phyloP scores from a whole-genome alignment of 2,329 filamentous ascomycete genomes.

The Trichoderma sp. region DNA sequence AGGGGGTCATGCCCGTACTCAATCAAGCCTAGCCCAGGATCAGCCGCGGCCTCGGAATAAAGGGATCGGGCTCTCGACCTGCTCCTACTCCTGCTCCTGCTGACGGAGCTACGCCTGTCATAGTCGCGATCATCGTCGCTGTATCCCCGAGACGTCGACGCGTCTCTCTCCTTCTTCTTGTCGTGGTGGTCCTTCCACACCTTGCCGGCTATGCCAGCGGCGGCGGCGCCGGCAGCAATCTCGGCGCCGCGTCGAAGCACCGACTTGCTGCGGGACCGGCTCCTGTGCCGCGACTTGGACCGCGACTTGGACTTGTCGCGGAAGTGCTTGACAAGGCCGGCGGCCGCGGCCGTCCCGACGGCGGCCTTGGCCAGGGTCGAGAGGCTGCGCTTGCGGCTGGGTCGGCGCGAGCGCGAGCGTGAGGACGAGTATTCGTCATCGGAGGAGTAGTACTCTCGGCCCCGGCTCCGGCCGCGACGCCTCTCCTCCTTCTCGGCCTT shows the following conservation, averaged over 20 bases:
- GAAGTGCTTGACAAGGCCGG: slow-evolving; percentile 60
- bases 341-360: slow-evolving; percentile 59
- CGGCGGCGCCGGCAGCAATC: slow-evolving; percentile 62
- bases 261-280: slow-evolving; percentile 50
- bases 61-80: slow-evolving; percentile 55
- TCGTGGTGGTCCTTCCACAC: slow-evolving; percentile 63
- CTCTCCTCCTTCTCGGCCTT: slow-evolving; percentile 63
- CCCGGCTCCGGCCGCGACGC: slow-evolving; percentile 58
- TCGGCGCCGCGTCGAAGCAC: slow-evolving; percentile 58
- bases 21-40: slow-evolving; percentile 69
- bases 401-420: slow-evolving; percentile 46
- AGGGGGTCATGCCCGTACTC: slow-evolving; percentile 65
- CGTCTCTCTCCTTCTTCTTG: slow-evolving; percentile 53
- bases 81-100: slow-evolving; percentile 47
- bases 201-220: slow-evolving; percentile 62
- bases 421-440: slow-evolving; percentile 45
- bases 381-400: slow-evolving; percentile 50
- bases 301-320: slow-evolving; percentile 54
- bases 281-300: slow-evolving; percentile 35
- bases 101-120: slow-evolving; percentile 40
- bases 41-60: slow-evolving; percentile 57
- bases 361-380: slow-evolving; percentile 59
- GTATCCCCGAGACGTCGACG: slow-evolving; percentile 38
- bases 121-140: slow-evolving; percentile 45
- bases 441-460: slow-evolving; percentile 49